These are phyloP conservation scores for Emergomyces orientalis DNA, from an alignment of 2,329 filamentous ascomycete species.

Conservation along the genomic window DNA sequence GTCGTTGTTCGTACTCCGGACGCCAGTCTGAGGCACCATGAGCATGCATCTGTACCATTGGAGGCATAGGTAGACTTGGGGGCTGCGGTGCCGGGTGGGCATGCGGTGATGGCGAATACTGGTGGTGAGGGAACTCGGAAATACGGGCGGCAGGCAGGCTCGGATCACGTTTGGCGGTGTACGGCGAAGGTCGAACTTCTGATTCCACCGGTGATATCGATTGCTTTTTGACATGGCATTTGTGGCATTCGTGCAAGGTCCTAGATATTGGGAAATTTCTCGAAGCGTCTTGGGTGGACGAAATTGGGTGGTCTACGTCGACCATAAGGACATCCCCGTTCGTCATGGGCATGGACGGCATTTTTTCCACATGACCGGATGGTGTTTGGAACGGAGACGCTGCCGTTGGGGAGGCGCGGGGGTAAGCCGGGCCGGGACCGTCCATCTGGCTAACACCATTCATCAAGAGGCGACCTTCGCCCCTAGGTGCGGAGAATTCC, in stretches of 20 bases:
- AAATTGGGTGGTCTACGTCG: constrained; percentile 12
- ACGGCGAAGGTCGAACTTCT: constrained; percentile 24
- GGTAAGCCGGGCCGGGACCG: constrained; percentile 5
- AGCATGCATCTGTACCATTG: constrained; percentile 23
- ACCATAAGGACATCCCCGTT: constrained; percentile 7
- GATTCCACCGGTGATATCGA: constrained; percentile 22
- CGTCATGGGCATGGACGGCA: neutral
- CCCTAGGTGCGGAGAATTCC: constrained; percentile 35
- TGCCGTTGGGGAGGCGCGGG: neutral
- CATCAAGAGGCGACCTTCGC: constrained; percentile 34
- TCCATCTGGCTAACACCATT: constrained; percentile 26
- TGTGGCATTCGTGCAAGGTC: constrained; percentile 59
- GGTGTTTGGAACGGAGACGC: constrained; percentile 19
- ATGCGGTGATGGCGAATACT: constrained; percentile 23
- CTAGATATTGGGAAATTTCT: constrained; percentile 12
- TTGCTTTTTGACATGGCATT: constrained; percentile 51
- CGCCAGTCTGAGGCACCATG: constrained; percentile 27
- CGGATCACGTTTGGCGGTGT: constrained; percentile 25
- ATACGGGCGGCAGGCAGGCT: constrained; percentile 27
- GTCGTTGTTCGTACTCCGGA: constrained; percentile 29
- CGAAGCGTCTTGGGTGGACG: constrained; percentile 13
- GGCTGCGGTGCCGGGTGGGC: constrained; percentile 14
- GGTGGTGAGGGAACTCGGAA: constrained; percentile 24
- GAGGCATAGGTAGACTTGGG: constrained; percentile 14
- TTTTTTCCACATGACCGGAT: neutral